Evolutionary conservation across 352 stramenopile genomes (phyloP), one percentile per base, ranked within the genome.

Genomic region (Peronospora destructor): DNA sequence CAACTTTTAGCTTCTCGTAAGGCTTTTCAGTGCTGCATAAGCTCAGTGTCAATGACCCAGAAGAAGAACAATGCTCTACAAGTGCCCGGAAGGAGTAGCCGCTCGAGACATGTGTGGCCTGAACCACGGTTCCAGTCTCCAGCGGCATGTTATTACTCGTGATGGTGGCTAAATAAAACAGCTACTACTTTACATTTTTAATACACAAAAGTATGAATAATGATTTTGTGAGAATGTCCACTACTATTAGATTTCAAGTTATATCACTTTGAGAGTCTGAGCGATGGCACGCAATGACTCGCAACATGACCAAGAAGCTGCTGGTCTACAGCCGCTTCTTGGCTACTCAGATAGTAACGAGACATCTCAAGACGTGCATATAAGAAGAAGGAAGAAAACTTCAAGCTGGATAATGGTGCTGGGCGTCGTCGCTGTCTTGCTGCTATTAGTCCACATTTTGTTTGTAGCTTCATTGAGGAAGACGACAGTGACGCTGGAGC

Each of bases 1-100:
- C 71, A 35, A 89, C 71, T n/a, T 79, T 78, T 19, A 91, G 66
- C 60, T 86, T 87, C 61, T 89, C 77, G 53, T 86, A 89, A 23
- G 77, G 81, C 12, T 68, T 66, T 40, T 86, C 66, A 21, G 87
- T 41, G 33, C 70, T 70, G 35, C 76, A 83, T 4, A 91, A 61
- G 28, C 70, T 81, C 54, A 84, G 53, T n/a, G 60, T 55, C 40
- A 63, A 53, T 13, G 45, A 32, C 13, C 19, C 29, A 14, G 54
- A 50, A 17, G 53, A 72, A 23, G 51, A 44, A 33, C 61, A 67
- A 39, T 57, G 68, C 42, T 85, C 75, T 10, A 85, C 40, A 9
- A 87, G 56, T 46, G 75, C 69, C 10, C 55, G 63, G 33, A 89
- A 73, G 29, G 65, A 67, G 32, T 70, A 58, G 37, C 52, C 16